Conservation (phyloP, 495 filamentous ascomycete species). For the Tricharina praecox region DNA sequence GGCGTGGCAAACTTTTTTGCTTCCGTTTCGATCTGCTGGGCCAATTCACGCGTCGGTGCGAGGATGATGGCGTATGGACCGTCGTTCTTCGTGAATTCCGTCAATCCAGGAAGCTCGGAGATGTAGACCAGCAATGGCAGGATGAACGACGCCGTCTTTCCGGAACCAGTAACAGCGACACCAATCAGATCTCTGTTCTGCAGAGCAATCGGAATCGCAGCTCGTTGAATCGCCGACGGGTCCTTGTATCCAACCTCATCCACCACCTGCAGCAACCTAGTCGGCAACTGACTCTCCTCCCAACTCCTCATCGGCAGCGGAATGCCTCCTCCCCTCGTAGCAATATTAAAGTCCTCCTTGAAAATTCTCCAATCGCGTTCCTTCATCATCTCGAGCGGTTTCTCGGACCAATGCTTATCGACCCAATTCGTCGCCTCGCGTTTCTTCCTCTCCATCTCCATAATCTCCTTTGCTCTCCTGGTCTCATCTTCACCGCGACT, state of each 20-base stretch:
- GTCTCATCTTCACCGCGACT: constrained; percentile 71
- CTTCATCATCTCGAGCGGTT: constrained; percentile 87
- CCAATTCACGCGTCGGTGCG: constrained; percentile 93
- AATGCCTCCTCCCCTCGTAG: constrained; percentile 73
- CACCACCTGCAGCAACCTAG: constrained; percentile 66
- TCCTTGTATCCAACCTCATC: constrained; percentile 80
- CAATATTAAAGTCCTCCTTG: constrained; percentile 98
- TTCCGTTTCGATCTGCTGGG: constrained; percentile 92
- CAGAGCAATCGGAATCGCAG: constrained; percentile 86
- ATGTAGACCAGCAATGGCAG: constrained; percentile 95
- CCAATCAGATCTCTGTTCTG: constrained; percentile 90
- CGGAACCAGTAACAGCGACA: constrained; percentile 95
- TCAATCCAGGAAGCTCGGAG: constrained; percentile 67
- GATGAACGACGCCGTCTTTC: constrained; percentile 94
- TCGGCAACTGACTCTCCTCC: constrained; percentile 69
- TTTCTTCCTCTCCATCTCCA: constrained; percentile 73
- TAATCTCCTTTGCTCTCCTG: constrained; percentile 56
- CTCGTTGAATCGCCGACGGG: constrained; percentile 80
- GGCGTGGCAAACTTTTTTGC: constrained; percentile 85
- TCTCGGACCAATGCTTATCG: constrained; percentile 96
- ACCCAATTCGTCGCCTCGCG: constrained; percentile 54
- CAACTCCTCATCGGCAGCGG: constrained; percentile 95
- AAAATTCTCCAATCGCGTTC: constrained; percentile 99
- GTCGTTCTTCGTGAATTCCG: constrained; percentile 81
- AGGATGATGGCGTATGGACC: constrained; percentile 93